Conservation (phyloP, 2,329 filamentous ascomycete species). For the Cordyceps farinosa region DNA sequence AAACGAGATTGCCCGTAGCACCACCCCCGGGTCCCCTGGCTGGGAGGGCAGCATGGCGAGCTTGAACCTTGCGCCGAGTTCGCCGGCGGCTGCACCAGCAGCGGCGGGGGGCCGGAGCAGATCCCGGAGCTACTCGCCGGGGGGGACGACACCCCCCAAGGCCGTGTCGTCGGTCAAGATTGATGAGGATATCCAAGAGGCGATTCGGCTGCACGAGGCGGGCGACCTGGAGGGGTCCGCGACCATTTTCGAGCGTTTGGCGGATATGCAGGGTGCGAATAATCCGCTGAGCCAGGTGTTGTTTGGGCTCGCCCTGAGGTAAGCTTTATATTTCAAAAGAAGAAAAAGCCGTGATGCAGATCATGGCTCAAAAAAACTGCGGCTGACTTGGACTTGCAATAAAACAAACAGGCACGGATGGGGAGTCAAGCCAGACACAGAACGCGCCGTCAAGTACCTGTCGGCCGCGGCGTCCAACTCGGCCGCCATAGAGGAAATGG, state of each 20-base stretch:
- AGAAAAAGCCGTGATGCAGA: too few relatives aligned
- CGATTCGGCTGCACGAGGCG: constrained; percentile 87
- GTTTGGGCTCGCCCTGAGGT: constrained; percentile 88
- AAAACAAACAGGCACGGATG: constrained; percentile 71
- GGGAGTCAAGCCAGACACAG: constrained; percentile 74
- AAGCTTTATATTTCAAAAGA: constrained; percentile 29
- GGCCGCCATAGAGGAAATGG: constrained; percentile 79
- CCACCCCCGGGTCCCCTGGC: constrained; percentile 37
- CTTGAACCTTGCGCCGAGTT: neutral
- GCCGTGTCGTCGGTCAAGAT: constrained; percentile 49
- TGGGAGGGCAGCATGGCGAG: neutral
- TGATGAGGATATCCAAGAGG: constrained; percentile 80
- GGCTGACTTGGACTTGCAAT: constrained; percentile 7
- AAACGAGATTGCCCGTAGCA: constrained; percentile 47
- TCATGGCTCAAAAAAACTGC: neutral
- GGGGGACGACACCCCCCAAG: constrained; percentile 20
- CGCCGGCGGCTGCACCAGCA: constrained; percentile 25
- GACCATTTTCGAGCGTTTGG: constrained; percentile 77
- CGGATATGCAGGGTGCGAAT: constrained; percentile 78
- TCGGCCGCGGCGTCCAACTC: constrained; percentile 87
- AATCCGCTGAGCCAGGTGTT: constrained; percentile 94
- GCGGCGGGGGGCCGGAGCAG: neutral
- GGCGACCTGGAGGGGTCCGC: constrained; percentile 78
- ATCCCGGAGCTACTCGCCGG: constrained; percentile 23
- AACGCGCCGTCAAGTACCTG: constrained; percentile 76